Base-by-base conservation (phyloP, 108 stramenopile species). In the Cyclostephanos invisitatus region DNA sequence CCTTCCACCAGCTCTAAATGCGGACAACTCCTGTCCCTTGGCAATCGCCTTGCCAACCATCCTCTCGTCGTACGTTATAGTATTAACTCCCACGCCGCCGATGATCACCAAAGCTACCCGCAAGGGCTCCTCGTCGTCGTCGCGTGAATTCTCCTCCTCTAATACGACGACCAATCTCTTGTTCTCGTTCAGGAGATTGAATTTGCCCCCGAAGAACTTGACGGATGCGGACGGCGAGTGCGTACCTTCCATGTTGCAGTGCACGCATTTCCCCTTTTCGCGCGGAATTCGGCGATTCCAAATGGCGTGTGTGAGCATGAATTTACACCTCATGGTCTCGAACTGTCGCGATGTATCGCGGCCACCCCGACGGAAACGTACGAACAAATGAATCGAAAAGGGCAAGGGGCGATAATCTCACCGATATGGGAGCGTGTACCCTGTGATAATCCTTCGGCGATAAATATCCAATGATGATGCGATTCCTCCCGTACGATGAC, bases 191-290 rank as follows among this genome's bases (percentile, higher is more conserved):
- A 81, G 40, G 25, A 81, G 37, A 25, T 81, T 81, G 64, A 81
- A 81, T 67, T 77, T 77, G 2, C 80, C 80, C 7, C 64, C 80
- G 57, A 82, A 82, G 72, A 82, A 82, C 60, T 82, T 82, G 20
- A 82, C 81, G 21, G 81, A 82, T 40, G 81, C 81, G 4, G 81
- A 82, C 27, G 28, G 32, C 27, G 36, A 29, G 32, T 68, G 53
- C 11, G 20, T 37, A 38, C 81, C 81, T 72, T 82, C 81, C 77
- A 82, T 47, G 56, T 73, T 62, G 47, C 71, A 78, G 61, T 82
- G 67, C 6, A 78, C 59, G 46, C 64, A 59, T 64, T 73, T 82
- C 62, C 81, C 81, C 74, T 74, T 5, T 18, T 27, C n/a, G 20
- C 0, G 22, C 4, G 25, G n/a, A n/a, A n/a, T n/a, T n/a, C n/a